A percentile compares a stretch with the other conserved stretches of the same genome.
Evolutionary conservation across 192 early-diverging fungal genomes (phyloP).

Genomic region (Backusella morwellensis): DNA sequence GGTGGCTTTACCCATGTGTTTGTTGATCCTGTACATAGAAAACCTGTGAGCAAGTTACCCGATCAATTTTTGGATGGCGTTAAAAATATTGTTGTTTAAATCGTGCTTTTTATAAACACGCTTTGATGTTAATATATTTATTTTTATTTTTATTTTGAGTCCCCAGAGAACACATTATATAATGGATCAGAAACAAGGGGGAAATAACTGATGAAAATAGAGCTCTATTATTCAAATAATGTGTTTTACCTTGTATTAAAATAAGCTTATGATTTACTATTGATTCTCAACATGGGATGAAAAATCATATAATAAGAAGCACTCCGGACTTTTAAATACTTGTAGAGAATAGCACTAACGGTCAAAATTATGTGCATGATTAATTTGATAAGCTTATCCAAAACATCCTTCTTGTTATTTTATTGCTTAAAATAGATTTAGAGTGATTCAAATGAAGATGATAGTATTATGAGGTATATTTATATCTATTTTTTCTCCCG

Average conservation of each 20-base stretch:
- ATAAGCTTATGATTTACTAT: background rate
- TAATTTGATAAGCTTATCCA: background rate
- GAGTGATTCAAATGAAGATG: background rate
- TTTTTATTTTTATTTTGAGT: background rate
- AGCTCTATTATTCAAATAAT: background rate
- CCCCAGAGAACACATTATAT: background rate
- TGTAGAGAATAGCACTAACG: background rate
- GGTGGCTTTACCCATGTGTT: conserved; percentile 53
- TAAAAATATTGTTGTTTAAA: background rate
- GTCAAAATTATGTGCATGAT: background rate
- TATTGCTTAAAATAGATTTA: background rate
- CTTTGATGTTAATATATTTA: background rate
- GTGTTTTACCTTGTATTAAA: background rate
- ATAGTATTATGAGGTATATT: background rate
- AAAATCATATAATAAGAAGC: background rate
- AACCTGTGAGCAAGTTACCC: conserved; percentile 32
- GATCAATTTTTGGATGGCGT: conserved; percentile 16
- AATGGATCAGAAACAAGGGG: background rate
- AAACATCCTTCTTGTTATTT: background rate
- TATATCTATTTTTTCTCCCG: background rate
- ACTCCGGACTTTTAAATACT: background rate
- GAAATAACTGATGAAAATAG: background rate
- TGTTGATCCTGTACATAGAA: conserved; percentile 40
- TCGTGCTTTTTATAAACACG: background rate
- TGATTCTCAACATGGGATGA: background rate